phyloP scores from a whole-genome alignment of 805 yeast species.

The Cyberlindnera misumaiensis region DNA sequence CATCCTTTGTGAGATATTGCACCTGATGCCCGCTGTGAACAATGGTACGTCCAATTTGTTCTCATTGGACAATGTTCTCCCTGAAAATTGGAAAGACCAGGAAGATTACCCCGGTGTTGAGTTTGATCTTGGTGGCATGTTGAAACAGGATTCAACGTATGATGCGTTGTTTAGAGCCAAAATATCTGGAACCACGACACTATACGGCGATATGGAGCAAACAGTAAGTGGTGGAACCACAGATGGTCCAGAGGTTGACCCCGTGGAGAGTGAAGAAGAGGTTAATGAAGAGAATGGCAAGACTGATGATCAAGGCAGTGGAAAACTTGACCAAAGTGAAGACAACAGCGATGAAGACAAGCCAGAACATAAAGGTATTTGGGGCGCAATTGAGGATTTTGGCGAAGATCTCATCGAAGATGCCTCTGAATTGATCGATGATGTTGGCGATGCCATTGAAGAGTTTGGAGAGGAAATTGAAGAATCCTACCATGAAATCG shows the following conservation, averaged over 20 bases:
- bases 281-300: not conserved
- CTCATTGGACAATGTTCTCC: constrained; percentile 25
- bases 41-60: constrained; percentile 44
- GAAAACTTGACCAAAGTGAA: constrained; percentile 5
- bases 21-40: constrained; percentile 44
- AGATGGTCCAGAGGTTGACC: too few relatives aligned
- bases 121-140: constrained; percentile 35
- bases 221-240: not conserved
- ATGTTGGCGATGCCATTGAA: constrained; percentile 13
- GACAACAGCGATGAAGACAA: not conserved
- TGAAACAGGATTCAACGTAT: constrained; percentile 44
- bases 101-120: constrained; percentile 43
- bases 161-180: constrained; percentile 32
- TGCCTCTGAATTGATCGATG: constrained; percentile 11
- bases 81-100: constrained; percentile 40
- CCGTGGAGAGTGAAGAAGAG: not conserved
- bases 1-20: constrained; percentile 61
- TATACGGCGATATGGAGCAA: constrained; percentile 4
- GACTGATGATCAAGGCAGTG: not conserved
- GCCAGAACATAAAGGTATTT: constrained; percentile 16
- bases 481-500: constrained; percentile 10
- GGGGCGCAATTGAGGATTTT: constrained; percentile 23
- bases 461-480: constrained; percentile 5
- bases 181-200: constrained; percentile 12
- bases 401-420: constrained; percentile 17